Conservation (phyloP, 1,284 basidiomycete genomes). For the Leccinum subrobustum region DNA sequence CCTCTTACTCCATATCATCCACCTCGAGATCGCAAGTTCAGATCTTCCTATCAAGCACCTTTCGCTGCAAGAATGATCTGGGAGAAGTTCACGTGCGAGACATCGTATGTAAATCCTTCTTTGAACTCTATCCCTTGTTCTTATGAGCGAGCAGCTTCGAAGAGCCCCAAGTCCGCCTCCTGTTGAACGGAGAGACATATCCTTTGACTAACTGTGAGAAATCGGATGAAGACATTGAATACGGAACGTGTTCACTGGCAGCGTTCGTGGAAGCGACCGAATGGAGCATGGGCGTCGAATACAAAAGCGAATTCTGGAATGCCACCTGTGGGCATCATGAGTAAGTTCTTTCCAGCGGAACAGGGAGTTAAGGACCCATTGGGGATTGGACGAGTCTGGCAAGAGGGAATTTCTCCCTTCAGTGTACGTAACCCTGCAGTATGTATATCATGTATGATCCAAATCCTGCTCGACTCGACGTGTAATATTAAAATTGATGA, state of each 20-base stretch:
- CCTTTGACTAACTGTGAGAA: slow-evolving; percentile 38
- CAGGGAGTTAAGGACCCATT: too few species aligned
- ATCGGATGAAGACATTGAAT: slow-evolving; percentile 27
- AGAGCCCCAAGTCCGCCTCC: slow-evolving; percentile 44
- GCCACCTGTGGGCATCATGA: slow-evolving; percentile 22
- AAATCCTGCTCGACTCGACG: too few species aligned
- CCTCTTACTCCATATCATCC: slow-evolving; percentile 34
- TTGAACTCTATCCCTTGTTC: background rate
- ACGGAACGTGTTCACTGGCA: slow-evolving; percentile 42
- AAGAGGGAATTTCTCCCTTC: too few species aligned
- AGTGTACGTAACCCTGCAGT: too few species aligned
- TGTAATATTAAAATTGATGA: too few species aligned
- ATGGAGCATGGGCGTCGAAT: slow-evolving; percentile 15
- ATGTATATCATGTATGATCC: too few species aligned
- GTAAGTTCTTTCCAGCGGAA: background rate
- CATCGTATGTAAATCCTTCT: slow-evolving; percentile 26
- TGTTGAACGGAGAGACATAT: slow-evolving; percentile 43
- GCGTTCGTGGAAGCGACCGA: slow-evolving; percentile 37
- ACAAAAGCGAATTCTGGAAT: background rate
- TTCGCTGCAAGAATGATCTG: slow-evolving; percentile 48
- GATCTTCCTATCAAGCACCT: slow-evolving; percentile 42
- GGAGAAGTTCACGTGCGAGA: slow-evolving; percentile 44
- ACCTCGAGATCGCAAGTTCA: slow-evolving; percentile 36
- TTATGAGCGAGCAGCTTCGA: slow-evolving; percentile 9
- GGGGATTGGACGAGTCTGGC: too few species aligned